These are phyloP conservation scores for Candida nanaspora DNA, from an alignment of 805 yeast genomes.

Conservation along the genomic window DNA sequence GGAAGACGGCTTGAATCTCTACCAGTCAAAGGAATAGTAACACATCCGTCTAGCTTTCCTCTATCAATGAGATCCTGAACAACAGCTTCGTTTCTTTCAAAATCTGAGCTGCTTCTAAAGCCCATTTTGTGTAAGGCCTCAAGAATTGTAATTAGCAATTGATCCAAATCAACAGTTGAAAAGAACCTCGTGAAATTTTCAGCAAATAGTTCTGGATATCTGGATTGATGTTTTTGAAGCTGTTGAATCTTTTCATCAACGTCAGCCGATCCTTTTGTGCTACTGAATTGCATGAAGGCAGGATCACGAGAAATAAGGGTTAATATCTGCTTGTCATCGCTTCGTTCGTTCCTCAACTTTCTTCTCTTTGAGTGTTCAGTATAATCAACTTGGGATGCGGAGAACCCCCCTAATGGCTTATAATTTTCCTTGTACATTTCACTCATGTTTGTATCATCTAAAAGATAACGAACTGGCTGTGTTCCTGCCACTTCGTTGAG, in stretches of 20 bases:
- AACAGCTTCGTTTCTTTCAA: conserved; percentile 12
- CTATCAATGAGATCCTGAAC: conserved; percentile 18
- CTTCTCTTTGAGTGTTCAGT: conserved; percentile 30
- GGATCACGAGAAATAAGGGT: conserved; percentile 42
- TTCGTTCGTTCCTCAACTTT: conserved; percentile 16
- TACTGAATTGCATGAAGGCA: conserved; percentile 39
- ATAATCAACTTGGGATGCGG: conserved; percentile 36
- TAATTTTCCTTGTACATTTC: conserved; percentile 19
- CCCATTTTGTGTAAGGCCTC: conserved; percentile 38
- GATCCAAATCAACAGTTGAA: conserved; percentile 35
- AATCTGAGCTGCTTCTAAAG: conserved; percentile 18
- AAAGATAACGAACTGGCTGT: conserved; percentile 39
- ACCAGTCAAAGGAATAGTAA: conserved; percentile 32
- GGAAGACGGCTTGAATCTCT: conserved; percentile 38
- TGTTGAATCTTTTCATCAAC: conserved; percentile 16
- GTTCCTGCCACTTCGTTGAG: conserved; percentile 21
- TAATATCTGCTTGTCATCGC: conserved; percentile 26
- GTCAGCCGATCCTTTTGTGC: conserved; percentile 9
- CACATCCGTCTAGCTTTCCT: conserved; percentile 21
- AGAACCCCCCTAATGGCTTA: conserved; percentile 13
- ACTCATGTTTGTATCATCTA: conserved; percentile 28
- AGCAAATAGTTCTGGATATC: conserved; percentile 25
- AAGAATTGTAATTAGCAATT: conserved; percentile 32
- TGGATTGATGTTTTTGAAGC: conserved; percentile 10
- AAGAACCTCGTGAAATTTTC: conserved; percentile 47